Evolutionary conservation across 179 eudicot species (phyloP).

Genomic region (Nepenthes alata): DNA sequence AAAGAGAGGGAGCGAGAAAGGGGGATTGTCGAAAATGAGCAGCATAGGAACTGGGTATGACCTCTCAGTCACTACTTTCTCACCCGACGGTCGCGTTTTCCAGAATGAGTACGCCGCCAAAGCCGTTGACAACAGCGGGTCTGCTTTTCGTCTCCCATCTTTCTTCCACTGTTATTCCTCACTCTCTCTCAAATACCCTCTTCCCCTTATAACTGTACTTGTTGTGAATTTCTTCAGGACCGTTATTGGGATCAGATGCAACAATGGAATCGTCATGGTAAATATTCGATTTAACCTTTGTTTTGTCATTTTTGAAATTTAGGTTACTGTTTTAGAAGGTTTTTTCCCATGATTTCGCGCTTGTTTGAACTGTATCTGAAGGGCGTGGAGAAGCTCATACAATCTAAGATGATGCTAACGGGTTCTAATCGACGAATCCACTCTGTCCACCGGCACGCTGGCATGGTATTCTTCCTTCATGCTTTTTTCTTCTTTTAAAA

Average conservation of each 20-base stretch:
- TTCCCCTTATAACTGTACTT: neutral
- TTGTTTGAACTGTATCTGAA: conserved; percentile 8
- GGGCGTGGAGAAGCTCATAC: conserved; percentile 92
- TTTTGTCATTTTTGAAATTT: neutral
- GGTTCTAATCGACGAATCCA: conserved; percentile 89
- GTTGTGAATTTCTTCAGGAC: conserved; percentile 25
- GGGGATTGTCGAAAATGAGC: conserved; percentile 32
- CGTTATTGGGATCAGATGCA: conserved; percentile 77
- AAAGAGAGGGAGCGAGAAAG: conserved; percentile 1
- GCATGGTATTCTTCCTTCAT: conserved; percentile 51
- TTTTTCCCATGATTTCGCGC: neutral
- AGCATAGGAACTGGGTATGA: conserved; percentile 97
- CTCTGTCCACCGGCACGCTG: conserved; percentile 80
- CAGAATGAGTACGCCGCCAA: conserved; percentile 93
- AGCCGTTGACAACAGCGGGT: conserved; percentile 89
- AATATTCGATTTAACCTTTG: conserved; percentile 1
- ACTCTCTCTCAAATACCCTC: neutral
- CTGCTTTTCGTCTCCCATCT: neutral
- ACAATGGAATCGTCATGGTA: conserved; percentile 86
- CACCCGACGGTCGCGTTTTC: conserved; percentile 92
- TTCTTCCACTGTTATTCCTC: neutral
- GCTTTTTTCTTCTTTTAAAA: neutral
- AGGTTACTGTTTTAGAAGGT: conserved; percentile 4
- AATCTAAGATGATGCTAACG: conserved; percentile 88
- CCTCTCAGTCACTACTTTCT: conserved; percentile 85